These are phyloP conservation scores for Populus hybrid DNA, from an alignment of 441 rosid genomes.

Conservation along the genomic window DNA sequence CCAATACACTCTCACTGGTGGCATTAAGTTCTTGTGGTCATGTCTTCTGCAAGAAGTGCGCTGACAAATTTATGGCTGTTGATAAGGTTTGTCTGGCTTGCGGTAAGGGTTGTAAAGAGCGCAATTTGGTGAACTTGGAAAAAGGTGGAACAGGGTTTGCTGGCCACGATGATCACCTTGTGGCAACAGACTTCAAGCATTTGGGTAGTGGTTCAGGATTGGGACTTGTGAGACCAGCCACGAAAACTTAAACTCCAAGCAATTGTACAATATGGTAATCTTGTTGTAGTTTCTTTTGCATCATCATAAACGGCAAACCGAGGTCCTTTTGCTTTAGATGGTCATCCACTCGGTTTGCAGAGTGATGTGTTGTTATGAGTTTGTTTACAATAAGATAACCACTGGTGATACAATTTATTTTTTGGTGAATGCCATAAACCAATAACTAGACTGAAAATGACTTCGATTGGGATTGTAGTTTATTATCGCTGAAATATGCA, in stretches of 20 bases:
- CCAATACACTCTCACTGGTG: conserved; percentile 62
- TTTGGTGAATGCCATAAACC: too few species aligned
- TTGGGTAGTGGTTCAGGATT: conserved; percentile 82
- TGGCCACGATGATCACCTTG: conserved; percentile 66
- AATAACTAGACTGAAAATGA: too few species aligned
- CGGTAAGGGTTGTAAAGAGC: conserved; percentile 57
- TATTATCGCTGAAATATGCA: too few species aligned
- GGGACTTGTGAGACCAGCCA: conserved; percentile 74
- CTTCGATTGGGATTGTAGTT: too few species aligned
- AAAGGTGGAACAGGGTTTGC: conserved; percentile 85
- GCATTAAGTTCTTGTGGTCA: conserved; percentile 77
- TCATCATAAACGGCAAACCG: background rate
- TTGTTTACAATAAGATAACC: conserved; percentile 1
- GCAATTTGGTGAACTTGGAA: conserved; percentile 57
- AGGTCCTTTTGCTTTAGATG: background rate
- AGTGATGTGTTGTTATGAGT: background rate
- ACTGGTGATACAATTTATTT: too few species aligned
- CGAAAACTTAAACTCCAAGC: conserved; percentile 40
- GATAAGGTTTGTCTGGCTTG: conserved; percentile 80
- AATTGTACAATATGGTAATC: background rate
- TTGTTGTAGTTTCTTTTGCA: background rate
- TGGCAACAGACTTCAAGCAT: conserved; percentile 82
- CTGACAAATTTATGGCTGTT: conserved; percentile 53
- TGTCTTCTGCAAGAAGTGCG: conserved; percentile 85
- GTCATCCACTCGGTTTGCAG: background rate